Base-by-base conservation (phyloP, 2,329 filamentous ascomycete species). In the Botrytis tulipae region DNA sequence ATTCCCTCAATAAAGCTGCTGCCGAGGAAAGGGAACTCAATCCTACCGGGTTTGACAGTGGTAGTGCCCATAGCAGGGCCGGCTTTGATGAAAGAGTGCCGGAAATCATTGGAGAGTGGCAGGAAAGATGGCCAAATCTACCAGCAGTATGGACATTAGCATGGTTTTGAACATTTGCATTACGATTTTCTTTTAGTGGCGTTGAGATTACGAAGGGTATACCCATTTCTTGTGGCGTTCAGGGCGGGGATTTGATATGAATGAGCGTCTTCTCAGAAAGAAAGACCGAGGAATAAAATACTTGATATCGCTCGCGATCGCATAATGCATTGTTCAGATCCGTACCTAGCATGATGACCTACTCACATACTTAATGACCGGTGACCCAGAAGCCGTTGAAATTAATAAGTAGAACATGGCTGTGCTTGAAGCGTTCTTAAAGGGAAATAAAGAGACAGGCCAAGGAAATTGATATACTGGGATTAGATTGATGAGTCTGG, bases 31-130 rank as follows among this genome's bases (percentile, higher is more conserved):
- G 94, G 73, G 88, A 91, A 57, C 83, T 86, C 16, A 85, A 90
- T 3, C 83, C 87, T 0, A 82, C 85, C 2, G 87, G 87, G 0
- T 97, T 95, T 86, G 90, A 94, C 73, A 87, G 87, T 71, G 93
- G 91, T 18, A 87, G 86, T 74, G 89, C 88, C 7, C 86, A 88
- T 2, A 90, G 90, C 73, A 86, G 95, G 73, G 86, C 88, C 46
- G 91, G 91, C 44, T 99, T 99, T 80, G 96, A 99, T 83, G 95
- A 97, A 82, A 89, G 90, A 72, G 96, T 99, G 3, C 96, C 96
- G 0, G 95, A 98, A 77, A 92, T 99, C 51, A 84, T 99, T 75
- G 95, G 91, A 2, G 89, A 91, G 71, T 99, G 96, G 96, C 96
- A 99, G 83, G 95, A 97, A 82, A 89, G 92, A 78, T 98, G 95